Percentiles rank a stretch among this genome's conserved stretches.
These are phyloP conservation scores for Babesia bigemina DNA, from an alignment of 169 alveolate species.

Conservation along the genomic window DNA sequence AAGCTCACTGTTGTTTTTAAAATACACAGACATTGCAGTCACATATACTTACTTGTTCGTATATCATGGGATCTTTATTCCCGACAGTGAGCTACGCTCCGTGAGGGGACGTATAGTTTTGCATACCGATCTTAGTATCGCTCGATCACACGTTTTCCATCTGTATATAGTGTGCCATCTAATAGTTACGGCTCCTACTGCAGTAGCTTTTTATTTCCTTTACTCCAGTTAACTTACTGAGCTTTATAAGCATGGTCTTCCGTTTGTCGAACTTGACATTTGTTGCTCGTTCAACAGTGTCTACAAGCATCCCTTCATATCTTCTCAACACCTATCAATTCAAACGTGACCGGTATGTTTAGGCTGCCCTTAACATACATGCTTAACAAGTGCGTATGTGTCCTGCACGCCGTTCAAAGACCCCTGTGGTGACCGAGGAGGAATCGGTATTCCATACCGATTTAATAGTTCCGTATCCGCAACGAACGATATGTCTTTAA, in stretches of 20 bases:
- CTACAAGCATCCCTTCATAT: conserved; percentile 41
- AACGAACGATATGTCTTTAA: conserved; percentile 16
- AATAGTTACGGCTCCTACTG: conserved; percentile 34
- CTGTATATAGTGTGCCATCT: conserved; percentile 37
- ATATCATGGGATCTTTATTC: conserved; percentile 4
- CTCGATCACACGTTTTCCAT: conserved; percentile 27
- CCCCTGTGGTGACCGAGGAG: conserved; percentile 24
- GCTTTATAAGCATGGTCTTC: conserved; percentile 56
- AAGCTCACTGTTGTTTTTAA: background rate
- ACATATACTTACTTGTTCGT: conserved; percentile 3
- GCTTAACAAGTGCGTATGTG: conserved; percentile 26
- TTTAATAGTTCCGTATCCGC: conserved; percentile 32
- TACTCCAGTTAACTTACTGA: conserved; percentile 22
- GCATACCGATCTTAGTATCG: conserved; percentile 3
- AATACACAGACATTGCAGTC: background rate
- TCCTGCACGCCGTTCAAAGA: conserved; percentile 1
- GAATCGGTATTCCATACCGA: conserved; percentile 55
- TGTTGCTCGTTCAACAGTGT: conserved; percentile 8
- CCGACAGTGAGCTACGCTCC: conserved; percentile 19
- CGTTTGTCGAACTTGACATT: conserved; percentile 53
- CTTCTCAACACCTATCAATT: conserved; percentile 35
- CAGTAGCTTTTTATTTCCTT: background rate
- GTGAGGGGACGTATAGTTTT: background rate
- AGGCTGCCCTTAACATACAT: background rate
- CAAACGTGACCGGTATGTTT: too few species aligned